phyloP scores from a whole-genome alignment of 1,284 basidiomycete genomes.

The Apiotrichum veenhuisii region DNA sequence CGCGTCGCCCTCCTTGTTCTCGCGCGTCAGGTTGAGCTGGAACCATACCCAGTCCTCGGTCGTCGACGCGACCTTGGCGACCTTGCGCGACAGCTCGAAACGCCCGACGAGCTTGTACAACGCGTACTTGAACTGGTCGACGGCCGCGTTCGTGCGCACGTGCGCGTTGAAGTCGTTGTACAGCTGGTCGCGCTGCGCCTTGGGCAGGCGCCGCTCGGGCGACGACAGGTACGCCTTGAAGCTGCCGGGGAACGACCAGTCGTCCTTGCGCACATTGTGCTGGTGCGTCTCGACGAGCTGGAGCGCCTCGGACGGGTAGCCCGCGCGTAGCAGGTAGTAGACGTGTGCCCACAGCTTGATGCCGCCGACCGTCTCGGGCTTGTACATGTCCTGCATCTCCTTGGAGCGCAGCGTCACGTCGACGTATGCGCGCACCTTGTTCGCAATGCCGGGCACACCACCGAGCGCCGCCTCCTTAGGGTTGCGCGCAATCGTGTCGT shows the following conservation, averaged over 20 bases:
- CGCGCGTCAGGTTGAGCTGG: conserved; percentile 72
- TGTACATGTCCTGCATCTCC: conserved; percentile 76
- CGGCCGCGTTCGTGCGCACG: conserved; percentile 73
- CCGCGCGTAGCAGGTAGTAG: conserved; percentile 85
- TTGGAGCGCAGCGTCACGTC: conserved; percentile 58
- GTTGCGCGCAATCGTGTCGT: conserved; percentile 75
- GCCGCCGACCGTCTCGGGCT: conserved; percentile 78
- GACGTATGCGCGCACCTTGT: conserved; percentile 83
- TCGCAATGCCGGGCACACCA: conserved; percentile 82
- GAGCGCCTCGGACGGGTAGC: conserved; percentile 75
- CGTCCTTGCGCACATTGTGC: conserved; percentile 70
- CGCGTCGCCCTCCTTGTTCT: conserved; percentile 64
- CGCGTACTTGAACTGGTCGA: conserved; percentile 92
- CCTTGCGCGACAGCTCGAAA: conserved; percentile 77
- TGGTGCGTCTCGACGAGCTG: conserved; percentile 70
- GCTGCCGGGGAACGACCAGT: conserved; percentile 76
- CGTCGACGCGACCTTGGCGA: conserved; percentile 80
- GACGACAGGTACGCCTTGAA: conserved; percentile 85
- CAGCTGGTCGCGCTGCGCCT: conserved; percentile 76
- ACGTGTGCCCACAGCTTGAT: conserved; percentile 89
- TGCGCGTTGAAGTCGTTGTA: conserved; percentile 87
- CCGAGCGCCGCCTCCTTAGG: conserved; percentile 84
- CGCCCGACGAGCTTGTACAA: conserved; percentile 94
- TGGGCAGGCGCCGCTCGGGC: conserved; percentile 70
- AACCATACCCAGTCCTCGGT: conserved; percentile 99